phyloP scores from a whole-genome alignment of 805 yeast species.

The Kockiozyma suomiensis region DNA sequence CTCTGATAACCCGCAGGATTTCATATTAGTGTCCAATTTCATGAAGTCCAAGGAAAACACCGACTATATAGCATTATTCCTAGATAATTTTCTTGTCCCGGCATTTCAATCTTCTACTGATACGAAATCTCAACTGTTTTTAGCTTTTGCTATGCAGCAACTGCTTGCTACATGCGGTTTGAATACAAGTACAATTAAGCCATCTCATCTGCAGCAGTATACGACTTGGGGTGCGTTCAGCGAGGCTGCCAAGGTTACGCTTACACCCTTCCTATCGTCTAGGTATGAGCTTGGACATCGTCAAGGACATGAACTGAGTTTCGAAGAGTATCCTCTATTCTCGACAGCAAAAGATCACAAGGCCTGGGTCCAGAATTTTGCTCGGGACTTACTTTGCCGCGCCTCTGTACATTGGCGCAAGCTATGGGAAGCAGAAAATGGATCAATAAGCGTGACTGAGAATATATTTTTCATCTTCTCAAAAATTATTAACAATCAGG shows the following conservation, averaged over 20 bases:
- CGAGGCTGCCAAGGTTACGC: constrained; percentile 67
- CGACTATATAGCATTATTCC: constrained; percentile 62
- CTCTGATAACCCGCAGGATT: constrained; percentile 47
- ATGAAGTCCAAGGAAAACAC: constrained; percentile 62
- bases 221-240: constrained; percentile 64
- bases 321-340: constrained; percentile 65
- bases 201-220: background rate
- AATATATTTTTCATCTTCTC: constrained; percentile 59
- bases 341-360: constrained; percentile 46
- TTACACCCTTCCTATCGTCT: constrained; percentile 74
- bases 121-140: constrained; percentile 77
- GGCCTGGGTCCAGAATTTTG: constrained; percentile 71
- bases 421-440: background rate
- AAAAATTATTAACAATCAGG: constrained; percentile 67
- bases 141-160: constrained; percentile 90
- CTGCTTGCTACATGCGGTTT: constrained; percentile 66
- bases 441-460: background rate
- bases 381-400: constrained; percentile 63
- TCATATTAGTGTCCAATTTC: constrained; percentile 63
- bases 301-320: background rate
- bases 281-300: constrained; percentile 58
- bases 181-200: constrained; percentile 31
- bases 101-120: constrained; percentile 89
- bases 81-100: constrained; percentile 73
- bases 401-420: constrained; percentile 40